Evolutionary conservation across 441 rosid species (phyloP), one percentile per base, ranked within the genome.

Genomic region (Pelargonium myrrhifolium): DNA sequence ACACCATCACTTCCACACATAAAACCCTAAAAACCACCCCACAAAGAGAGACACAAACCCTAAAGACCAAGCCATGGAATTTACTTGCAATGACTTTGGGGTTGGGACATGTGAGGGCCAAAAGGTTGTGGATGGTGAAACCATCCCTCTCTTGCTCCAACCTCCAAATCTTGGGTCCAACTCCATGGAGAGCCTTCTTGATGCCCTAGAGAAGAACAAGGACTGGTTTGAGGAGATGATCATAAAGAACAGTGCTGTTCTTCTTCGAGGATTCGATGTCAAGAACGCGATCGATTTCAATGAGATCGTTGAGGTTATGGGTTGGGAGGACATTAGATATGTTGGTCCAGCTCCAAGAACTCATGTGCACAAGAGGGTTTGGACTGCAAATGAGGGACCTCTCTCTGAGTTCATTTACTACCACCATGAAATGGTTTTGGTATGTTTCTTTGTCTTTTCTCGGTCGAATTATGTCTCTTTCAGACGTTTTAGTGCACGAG

Each of bases 311-410:
- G 93, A 87, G 71, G 56, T 79, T 37, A 82, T 75, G 5, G 93
- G 75, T 1, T 85, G 93, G 87, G 89, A 85, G 1, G 81, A 87
- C 62, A 80, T 81, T 7, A 79, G 82, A 8, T 87, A 87, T 31
- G 75, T 84, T 0, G 93, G 93, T 0, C 89, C 93, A 0, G 93
- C 85, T 0, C 84, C 85, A 0, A 64, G 93, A 47, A 85, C 87
- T 24, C 81, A 85, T 37, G 49, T 87, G 8, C 71, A 85, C 65
- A 85, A 84, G 64, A 78, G 89, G 37, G 79, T 87, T 6, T 87
- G 87, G 85, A 87, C 89, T 1, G 93, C 93, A 28, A 85, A 87
- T 49, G 93, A 87, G 76, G 93, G 93, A 8, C 89, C 89, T 1
- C 74, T 85, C 7, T 84, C 88, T 3, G 89, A 87, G 65, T 82